phyloP scores from a whole-genome alignment of 148 eudicot species.

The Talinum fruticosum region DNA sequence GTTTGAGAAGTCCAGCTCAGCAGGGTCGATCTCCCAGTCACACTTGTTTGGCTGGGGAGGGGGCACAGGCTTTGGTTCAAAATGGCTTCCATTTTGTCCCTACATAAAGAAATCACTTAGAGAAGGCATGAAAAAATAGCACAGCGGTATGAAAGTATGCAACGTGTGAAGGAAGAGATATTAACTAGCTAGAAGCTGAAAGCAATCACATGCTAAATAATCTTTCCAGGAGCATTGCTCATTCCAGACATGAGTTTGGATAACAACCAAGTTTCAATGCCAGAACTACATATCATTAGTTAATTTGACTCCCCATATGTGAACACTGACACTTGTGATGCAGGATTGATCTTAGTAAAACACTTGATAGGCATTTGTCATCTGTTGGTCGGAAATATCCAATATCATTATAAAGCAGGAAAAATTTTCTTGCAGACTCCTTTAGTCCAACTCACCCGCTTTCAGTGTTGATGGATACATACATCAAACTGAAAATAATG shows the following conservation, averaged over 20 bases:
- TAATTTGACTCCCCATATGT: not conserved
- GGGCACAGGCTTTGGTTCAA: conserved; percentile 83
- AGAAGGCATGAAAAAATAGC: not conserved
- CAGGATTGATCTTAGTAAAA: not conserved
- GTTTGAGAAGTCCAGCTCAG: conserved; percentile 81
- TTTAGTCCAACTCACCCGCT: not conserved
- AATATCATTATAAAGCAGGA: not conserved
- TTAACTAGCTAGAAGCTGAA: not conserved
- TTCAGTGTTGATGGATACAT: not conserved
- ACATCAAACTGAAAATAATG: not conserved
- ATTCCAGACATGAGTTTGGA: not conserved
- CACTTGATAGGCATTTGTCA: not conserved
- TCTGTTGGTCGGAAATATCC: not conserved
- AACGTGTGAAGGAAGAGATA: not conserved
- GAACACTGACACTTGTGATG: not conserved
- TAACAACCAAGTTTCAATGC: not conserved
- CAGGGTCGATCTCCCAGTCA: conserved; percentile 96
- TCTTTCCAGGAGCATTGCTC: not conserved
- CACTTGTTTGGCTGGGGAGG: conserved; percentile 92
- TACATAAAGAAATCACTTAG: conserved; percentile 28
- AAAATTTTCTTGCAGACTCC: not conserved
- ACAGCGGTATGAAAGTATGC: not conserved
- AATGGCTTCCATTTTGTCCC: conserved; percentile 99
- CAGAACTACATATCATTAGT: not conserved
- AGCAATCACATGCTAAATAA: not conserved